A percentile compares a stretch with the other conserved stretches of the same genome.
Conservation (phyloP, 176 grass and related monocot genomes). For the Carex littledalei region DNA sequence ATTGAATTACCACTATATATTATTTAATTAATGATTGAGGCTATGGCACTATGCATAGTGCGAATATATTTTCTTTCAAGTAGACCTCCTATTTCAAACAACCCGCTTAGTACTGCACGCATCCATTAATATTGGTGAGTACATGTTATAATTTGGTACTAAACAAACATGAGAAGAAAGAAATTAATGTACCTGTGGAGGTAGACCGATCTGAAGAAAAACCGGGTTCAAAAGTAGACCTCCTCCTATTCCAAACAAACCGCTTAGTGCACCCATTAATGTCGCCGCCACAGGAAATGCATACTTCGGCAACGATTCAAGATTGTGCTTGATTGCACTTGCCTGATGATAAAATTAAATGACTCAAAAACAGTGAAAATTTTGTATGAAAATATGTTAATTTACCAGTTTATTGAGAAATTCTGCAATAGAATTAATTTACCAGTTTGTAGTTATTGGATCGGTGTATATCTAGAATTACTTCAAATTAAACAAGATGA, state of each 20-base stretch:
- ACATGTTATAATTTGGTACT: not conserved
- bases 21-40: not conserved
- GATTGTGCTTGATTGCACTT: not conserved
- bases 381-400: not conserved
- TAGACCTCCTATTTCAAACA: too few species aligned
- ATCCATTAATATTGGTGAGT: too few species aligned
- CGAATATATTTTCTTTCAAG: too few species aligned
- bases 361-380: not conserved
- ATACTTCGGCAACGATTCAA: conserved; percentile 27
- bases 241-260: conserved; percentile 87
- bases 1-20: not conserved
- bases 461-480: not conserved
- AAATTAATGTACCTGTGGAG: conserved; percentile 41
- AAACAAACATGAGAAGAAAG: not conserved
- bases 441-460: not conserved
- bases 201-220: conserved; percentile 80
- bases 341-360: conserved; percentile 7
- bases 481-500: not conserved
- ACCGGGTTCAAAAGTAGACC: conserved; percentile 68
- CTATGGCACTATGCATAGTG: too few species aligned
- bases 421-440: not conserved
- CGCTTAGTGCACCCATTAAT: conserved; percentile 61
- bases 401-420: not conserved
- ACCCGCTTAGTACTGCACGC: too few species aligned
- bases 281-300: conserved; percentile 44